Percentiles rank a stretch among this genome's conserved stretches.
phyloP scores from a whole-genome alignment of 1,284 basidiomycete species.

The Ceratobasidium sp. region DNA sequence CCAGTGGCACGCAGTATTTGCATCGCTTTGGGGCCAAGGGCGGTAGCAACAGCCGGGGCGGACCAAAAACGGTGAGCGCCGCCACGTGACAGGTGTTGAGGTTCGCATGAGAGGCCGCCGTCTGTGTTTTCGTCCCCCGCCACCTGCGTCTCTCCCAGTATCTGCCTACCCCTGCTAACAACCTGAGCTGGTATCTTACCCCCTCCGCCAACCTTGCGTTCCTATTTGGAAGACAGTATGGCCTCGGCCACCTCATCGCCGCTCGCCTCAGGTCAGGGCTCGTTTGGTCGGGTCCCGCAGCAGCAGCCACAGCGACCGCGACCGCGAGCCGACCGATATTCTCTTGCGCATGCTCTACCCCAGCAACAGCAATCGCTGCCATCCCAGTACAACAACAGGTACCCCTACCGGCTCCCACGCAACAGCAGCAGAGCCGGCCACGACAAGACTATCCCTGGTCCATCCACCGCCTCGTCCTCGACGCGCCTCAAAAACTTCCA shows the following conservation, averaged over 20 bases:
- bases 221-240: slow-evolving; percentile 63
- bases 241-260: slow-evolving; percentile 66
- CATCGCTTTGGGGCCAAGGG: background rate
- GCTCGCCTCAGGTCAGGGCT: slow-evolving; percentile 60
- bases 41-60: slow-evolving; percentile 23
- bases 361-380: slow-evolving; percentile 9
- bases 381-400: slow-evolving; percentile 45
- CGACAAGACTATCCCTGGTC: slow-evolving; percentile 82
- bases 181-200: background rate
- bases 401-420: slow-evolving; percentile 17
- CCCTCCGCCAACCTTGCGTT: slow-evolving; percentile 62
- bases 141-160: background rate
- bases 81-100: slow-evolving; percentile 33
- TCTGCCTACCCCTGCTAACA: background rate
- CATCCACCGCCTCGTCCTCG: slow-evolving; percentile 65
- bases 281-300: slow-evolving; percentile 54
- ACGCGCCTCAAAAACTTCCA: slow-evolving; percentile 62
- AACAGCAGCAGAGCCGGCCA: slow-evolving; percentile 49
- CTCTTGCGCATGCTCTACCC: background rate
- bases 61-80: slow-evolving; percentile 26
- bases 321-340: background rate
- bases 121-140: background rate
- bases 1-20: slow-evolving; percentile 2
- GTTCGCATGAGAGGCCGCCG: background rate
- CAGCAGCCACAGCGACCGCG: slow-evolving; percentile 58